These are phyloP conservation scores for Sclerospora graminicola DNA, from an alignment of 352 stramenopile species.

Conservation along the genomic window DNA sequence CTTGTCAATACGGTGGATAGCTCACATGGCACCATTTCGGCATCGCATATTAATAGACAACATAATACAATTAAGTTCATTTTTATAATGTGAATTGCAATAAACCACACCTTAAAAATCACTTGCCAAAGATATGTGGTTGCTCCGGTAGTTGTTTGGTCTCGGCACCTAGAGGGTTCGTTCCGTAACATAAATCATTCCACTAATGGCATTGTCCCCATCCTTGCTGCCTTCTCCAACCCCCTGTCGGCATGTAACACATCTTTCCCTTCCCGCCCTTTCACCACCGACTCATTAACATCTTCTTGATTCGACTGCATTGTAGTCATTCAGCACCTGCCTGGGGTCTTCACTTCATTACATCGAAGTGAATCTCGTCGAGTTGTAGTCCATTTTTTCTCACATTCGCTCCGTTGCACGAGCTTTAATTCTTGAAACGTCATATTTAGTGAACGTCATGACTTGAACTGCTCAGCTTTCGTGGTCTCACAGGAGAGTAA, in stretches of 20 bases:
- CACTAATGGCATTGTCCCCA: slow-evolving; percentile 21
- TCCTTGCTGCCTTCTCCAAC: slow-evolving; percentile 17
- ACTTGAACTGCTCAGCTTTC: slow-evolving; percentile 7
- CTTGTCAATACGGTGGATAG: slow-evolving; percentile 6
- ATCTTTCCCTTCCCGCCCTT: slow-evolving; percentile 17
- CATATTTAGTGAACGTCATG: slow-evolving; percentile 12
- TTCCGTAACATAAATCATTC: slow-evolving; percentile 30
- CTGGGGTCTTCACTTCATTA: slow-evolving; percentile 21
- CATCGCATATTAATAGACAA: background rate
- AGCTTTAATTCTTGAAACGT: slow-evolving; percentile 14
- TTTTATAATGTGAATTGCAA: background rate
- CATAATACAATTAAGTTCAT: background rate
- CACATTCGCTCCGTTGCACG: slow-evolving; percentile 4
- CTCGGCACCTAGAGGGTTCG: slow-evolving; percentile 12
- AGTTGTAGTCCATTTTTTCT: background rate
- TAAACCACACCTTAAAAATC: background rate
- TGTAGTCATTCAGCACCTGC: slow-evolving; percentile 21
- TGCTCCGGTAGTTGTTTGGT: slow-evolving; percentile 9
- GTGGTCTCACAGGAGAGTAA: slow-evolving; percentile 25
- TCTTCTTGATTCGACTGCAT: slow-evolving; percentile 19
- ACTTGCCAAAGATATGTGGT: background rate
- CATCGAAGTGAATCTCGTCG: slow-evolving; percentile 4
- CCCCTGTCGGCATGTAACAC: slow-evolving; percentile 14
- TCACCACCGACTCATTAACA: slow-evolving; percentile 9
- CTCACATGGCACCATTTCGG: slow-evolving; percentile 3